Evolutionary conservation across 495 filamentous ascomycete species (phyloP).

Genomic region (Rhypophila decipiens): DNA sequence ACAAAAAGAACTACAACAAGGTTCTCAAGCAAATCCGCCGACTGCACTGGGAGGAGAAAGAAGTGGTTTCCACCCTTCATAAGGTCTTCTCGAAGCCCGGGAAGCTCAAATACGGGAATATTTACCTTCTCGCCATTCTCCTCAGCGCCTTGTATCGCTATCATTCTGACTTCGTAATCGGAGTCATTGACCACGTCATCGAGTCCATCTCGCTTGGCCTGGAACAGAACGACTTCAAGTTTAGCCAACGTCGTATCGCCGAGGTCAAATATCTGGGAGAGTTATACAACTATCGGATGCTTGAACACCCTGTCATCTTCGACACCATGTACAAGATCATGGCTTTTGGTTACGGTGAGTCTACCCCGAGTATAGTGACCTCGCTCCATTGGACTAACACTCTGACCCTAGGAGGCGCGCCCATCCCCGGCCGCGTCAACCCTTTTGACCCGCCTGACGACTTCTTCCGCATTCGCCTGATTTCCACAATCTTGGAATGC

Average conservation of each 20-base stretch:
- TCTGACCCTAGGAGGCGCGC: conserved; percentile 64
- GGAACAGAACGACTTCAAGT: conserved; percentile 95
- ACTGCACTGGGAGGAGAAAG: conserved; percentile 92
- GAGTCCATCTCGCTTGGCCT: conserved; percentile 85
- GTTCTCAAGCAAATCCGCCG: conserved; percentile 88
- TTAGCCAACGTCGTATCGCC: conserved; percentile 90
- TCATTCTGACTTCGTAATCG: conserved; percentile 83
- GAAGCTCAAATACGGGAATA: conserved; percentile 96
- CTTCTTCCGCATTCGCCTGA: conserved; percentile 88
- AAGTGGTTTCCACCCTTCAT: conserved; percentile 77
- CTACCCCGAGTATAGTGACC: not conserved
- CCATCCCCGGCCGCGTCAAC: conserved; percentile 66
- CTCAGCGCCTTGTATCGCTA: conserved; percentile 82
- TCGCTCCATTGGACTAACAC: conserved; percentile 12
- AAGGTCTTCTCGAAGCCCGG: conserved; percentile 93
- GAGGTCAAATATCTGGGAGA: conserved; percentile 96
- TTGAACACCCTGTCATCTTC: conserved; percentile 93
- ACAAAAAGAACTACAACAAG: conserved; percentile 87
- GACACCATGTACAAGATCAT: conserved; percentile 92
- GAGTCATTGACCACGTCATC: conserved; percentile 80
- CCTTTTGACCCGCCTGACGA: conserved; percentile 85
- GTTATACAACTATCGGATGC: conserved; percentile 96
- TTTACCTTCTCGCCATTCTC: conserved; percentile 91
- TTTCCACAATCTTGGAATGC: conserved; percentile 84
- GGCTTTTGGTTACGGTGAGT: conserved; percentile 76